phyloP scores from a whole-genome alignment of 441 rosid genomes.

The Bocquillonia castaneifolia region DNA sequence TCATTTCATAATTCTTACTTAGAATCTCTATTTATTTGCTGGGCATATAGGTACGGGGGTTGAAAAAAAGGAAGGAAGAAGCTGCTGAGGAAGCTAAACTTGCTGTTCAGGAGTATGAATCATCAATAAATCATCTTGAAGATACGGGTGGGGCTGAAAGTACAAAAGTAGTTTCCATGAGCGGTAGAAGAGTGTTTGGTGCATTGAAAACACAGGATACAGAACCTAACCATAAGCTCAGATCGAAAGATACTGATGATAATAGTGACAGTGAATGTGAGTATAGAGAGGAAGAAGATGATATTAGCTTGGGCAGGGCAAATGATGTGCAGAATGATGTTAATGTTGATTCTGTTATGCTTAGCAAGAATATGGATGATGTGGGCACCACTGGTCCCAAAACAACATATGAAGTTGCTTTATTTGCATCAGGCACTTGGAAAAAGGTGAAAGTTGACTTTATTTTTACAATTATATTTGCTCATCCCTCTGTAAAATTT shows the following conservation, averaged over 20 bases:
- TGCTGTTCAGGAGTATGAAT: conserved; percentile 70
- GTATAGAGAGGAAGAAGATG: conserved; percentile 38
- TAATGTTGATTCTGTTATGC: conserved; percentile 27
- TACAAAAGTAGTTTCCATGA: conserved; percentile 26
- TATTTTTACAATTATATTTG: not conserved
- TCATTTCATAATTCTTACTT: too few relatives aligned
- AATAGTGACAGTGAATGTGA: conserved; percentile 66
- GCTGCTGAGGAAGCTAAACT: conserved; percentile 68
- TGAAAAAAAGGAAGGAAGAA: conserved; percentile 65
- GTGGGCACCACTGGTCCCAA: conserved; percentile 47
- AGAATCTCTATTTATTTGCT: conserved; percentile 12
- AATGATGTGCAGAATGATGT: conserved; percentile 31
- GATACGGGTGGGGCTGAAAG: conserved; percentile 40
- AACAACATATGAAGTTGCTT: conserved; percentile 73
- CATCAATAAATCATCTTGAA: conserved; percentile 42
- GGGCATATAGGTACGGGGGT: conserved; percentile 60
- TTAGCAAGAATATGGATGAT: conserved; percentile 49
- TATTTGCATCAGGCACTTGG: conserved; percentile 66
- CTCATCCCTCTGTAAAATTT: conserved; percentile 11
- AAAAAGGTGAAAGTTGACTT: conserved; percentile 52
- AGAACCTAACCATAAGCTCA: conserved; percentile 32
- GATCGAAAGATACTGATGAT: conserved; percentile 40
- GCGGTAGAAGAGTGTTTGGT: conserved; percentile 86
- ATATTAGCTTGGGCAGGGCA: conserved; percentile 24
- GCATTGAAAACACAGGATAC: conserved; percentile 39